phyloP scores from a whole-genome alignment of 1,139 yeast species.

The Pneumocystis sp. region DNA sequence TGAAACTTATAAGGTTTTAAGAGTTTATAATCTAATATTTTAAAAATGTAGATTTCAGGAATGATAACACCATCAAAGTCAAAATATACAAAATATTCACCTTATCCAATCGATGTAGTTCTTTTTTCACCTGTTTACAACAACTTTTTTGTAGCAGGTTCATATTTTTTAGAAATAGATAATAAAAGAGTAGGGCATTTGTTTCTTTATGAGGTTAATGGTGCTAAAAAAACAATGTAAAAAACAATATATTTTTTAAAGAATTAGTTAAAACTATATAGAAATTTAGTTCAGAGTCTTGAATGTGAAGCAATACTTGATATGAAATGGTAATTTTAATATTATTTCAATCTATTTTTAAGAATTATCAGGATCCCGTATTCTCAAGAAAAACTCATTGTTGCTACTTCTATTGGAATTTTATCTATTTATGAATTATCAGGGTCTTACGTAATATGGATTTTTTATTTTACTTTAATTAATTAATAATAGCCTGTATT shows the following conservation, averaged over 20 bases:
- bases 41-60: background rate
- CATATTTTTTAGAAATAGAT: conserved; percentile 7
- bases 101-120: conserved; percentile 8
- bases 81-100: background rate
- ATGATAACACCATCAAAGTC: background rate
- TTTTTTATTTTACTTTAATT: background rate
- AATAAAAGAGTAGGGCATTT: conserved; percentile 3
- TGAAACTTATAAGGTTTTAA: background rate
- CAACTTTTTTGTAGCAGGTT: conserved; percentile 6
- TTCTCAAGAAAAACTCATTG: background rate
- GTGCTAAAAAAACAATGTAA: background rate
- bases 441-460: background rate
- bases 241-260: background rate
- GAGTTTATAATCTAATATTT: background rate
- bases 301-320: conserved; percentile 9
- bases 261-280: background rate
- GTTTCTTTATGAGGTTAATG: background rate
- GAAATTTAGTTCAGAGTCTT: background rate
- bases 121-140: conserved; percentile 4
- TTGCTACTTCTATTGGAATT: conserved; percentile 6
- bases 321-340: conserved; percentile 6
- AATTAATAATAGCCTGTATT: background rate
- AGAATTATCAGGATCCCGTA: background rate
- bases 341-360: background rate
- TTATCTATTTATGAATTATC: conserved; percentile 3